Percentiles rank a stretch among this genome's conserved stretches.
Evolutionary conservation across 2,329 filamentous ascomycete species (phyloP).

Genomic region (Scedosporium aurantiacum): DNA sequence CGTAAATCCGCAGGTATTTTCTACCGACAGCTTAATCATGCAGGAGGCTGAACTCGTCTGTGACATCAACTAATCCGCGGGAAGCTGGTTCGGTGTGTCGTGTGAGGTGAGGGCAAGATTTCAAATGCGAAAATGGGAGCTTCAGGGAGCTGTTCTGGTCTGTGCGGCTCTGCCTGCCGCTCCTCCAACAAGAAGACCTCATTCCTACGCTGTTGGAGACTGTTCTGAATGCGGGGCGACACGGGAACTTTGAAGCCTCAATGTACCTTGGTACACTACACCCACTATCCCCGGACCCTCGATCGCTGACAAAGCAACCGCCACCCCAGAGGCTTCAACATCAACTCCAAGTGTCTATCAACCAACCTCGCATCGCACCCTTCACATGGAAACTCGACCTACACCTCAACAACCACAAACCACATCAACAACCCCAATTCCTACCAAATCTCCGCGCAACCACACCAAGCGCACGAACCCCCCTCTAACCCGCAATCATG

Average conservation of each 20-base stretch:
- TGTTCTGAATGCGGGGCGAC: conserved; percentile 2
- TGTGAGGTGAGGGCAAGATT: too few relatives aligned
- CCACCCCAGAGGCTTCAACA: background rate
- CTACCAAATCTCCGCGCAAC: background rate
- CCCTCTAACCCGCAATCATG: conserved; percentile 39
- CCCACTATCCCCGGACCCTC: background rate
- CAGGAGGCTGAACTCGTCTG: too few relatives aligned
- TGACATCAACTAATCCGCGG: too few relatives aligned
- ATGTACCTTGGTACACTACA: background rate
- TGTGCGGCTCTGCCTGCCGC: background rate
- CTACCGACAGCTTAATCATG: too few relatives aligned
- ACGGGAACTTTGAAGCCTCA: background rate
- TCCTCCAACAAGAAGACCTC: background rate
- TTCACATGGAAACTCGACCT: background rate
- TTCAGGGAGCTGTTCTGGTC: background rate
- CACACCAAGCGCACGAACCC: background rate
- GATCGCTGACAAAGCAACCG: background rate
- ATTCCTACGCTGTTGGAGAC: background rate
- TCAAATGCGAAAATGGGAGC: background rate
- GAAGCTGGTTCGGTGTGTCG: too few relatives aligned
- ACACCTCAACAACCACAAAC: background rate
- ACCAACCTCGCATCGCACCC: background rate
- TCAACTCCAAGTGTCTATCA: too few relatives aligned
- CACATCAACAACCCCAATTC: background rate
- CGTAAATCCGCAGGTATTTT: background rate